Evolutionary conservation across 495 filamentous ascomycete species (phyloP).

Genomic region (Penicillium arizonense): DNA sequence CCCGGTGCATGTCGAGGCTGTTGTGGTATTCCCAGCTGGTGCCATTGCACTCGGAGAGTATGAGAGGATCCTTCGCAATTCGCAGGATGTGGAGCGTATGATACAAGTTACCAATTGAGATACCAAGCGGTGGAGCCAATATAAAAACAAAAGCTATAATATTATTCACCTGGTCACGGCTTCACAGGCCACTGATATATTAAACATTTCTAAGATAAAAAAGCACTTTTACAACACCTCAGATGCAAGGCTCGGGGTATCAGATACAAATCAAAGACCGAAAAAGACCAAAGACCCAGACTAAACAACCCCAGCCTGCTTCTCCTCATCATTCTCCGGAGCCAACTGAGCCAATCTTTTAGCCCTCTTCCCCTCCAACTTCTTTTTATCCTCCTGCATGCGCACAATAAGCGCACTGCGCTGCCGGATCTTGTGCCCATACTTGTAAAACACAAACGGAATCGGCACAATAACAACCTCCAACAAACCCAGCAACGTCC

Average conservation of each 20-base stretch:
- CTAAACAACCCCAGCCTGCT: conserved; percentile 12
- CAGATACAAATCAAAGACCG: conserved; percentile 2
- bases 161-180: background rate
- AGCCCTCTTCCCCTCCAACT: conserved; percentile 49
- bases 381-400: conserved; percentile 70
- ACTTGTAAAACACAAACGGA: conserved; percentile 75
- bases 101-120: conserved; percentile 12
- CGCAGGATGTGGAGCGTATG: conserved; percentile 33
- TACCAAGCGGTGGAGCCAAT: background rate
- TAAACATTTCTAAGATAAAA: conserved; percentile 1
- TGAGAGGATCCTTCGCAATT: conserved; percentile 46
- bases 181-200: conserved; percentile 6
- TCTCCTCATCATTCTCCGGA: conserved; percentile 13
- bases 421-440: conserved; percentile 65
- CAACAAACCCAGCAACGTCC: conserved; percentile 68
- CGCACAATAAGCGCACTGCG: conserved; percentile 63
- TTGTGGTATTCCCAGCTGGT: conserved; percentile 66
- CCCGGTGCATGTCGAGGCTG: conserved; percentile 55
- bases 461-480: conserved; percentile 74
- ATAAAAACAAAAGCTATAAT: background rate
- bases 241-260: conserved; percentile 17
- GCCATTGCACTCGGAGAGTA: conserved; percentile 63
- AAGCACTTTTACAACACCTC: conserved; percentile 14
- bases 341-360: conserved; percentile 6
- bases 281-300: background rate